Evolutionary conservation across 179 eudicot genomes (phyloP), one percentile per base, ranked within the genome.

Genomic region (Actinidia arguta): DNA sequence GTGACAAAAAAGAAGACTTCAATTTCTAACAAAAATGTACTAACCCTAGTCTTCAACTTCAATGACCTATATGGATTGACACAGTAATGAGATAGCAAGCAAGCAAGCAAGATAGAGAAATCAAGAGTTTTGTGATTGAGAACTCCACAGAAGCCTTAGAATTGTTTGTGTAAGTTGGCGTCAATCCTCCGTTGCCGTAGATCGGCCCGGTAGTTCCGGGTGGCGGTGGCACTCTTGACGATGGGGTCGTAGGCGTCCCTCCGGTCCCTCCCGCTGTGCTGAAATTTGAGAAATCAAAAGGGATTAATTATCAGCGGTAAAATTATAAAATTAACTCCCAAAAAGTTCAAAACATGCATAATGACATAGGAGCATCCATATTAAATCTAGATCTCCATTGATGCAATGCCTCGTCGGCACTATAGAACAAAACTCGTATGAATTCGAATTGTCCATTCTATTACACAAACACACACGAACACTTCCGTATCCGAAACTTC

Each of bases 211-310:
- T 66, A 0, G 82, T 79, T 31, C 70, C 86, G 13, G 75, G 80
- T 9, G 84, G 84, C 22, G 81, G 82, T 54, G 79, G 81, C 5
- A 31, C 55, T 12, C 1, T 47, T n/a, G 50, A 1, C 36, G 22
- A n/a, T 22, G n/a, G n/a, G n/a, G 86, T 56, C 13, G 68, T 64
- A n/a, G 59, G 12, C 16, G 72, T 22, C n/a, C 62, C 78, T 63
- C 68, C 63, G 25, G 78, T 52, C 44, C 85, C 85, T 76, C 88
- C 88, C 8, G 86, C 88, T 6, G 76, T 64, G 83, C 88, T 86
- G 82, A 73, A 76, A 83, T 68, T n/a, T 52, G 18, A 36, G 82
- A 5, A 70, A 82, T 48, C 42, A n/a, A 27, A 82, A 39, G 67
- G 1, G 44, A 4, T 62, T 61, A 78, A 50, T 11, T 20, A 66